These are phyloP conservation scores for Stereum hirsutum DNA, from an alignment of 1,284 basidiomycete species.

Conservation along the genomic window DNA sequence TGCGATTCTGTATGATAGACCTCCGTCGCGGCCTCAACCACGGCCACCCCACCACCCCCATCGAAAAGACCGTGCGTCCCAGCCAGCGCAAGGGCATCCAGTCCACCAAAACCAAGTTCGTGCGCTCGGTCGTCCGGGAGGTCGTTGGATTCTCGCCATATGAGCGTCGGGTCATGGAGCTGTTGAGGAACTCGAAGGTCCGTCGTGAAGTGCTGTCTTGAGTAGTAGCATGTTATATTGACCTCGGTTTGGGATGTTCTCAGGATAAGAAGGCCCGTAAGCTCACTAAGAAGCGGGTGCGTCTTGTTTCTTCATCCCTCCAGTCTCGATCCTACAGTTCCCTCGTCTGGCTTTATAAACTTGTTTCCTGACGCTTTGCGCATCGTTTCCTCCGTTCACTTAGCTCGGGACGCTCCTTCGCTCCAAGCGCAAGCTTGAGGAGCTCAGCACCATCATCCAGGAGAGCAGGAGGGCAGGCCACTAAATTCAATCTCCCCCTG, in stretches of 20 bases:
- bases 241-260: too few relatives aligned
- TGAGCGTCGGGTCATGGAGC: slow-evolving; percentile 97
- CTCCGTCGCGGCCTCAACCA: slow-evolving; percentile 87
- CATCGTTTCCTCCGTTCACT: background rate
- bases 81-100: slow-evolving; percentile 90
- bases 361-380: background rate
- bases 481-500: slow-evolving; percentile 24
- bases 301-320: slow-evolving; percentile 22
- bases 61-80: slow-evolving; percentile 74
- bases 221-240: too few relatives aligned
- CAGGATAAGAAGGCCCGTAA: slow-evolving; percentile 98
- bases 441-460: slow-evolving; percentile 86
- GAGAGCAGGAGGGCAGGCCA: slow-evolving; percentile 73
- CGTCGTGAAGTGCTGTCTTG: slow-evolving; percentile 23
- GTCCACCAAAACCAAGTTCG: slow-evolving; percentile 83
- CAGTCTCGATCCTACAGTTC: background rate
- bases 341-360: background rate
- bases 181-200: slow-evolving; percentile 98
- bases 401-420: slow-evolving; percentile 93
- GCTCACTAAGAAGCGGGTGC: slow-evolving; percentile 94
- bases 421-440: slow-evolving; percentile 96
- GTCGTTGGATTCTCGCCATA: slow-evolving; percentile 98
- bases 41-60: slow-evolving; percentile 87
- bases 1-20: slow-evolving; percentile 39
- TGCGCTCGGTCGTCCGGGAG: slow-evolving; percentile 87